phyloP scores from a whole-genome alignment of 2,329 filamentous ascomycete genomes.

The Trichoderma oligosporum region DNA sequence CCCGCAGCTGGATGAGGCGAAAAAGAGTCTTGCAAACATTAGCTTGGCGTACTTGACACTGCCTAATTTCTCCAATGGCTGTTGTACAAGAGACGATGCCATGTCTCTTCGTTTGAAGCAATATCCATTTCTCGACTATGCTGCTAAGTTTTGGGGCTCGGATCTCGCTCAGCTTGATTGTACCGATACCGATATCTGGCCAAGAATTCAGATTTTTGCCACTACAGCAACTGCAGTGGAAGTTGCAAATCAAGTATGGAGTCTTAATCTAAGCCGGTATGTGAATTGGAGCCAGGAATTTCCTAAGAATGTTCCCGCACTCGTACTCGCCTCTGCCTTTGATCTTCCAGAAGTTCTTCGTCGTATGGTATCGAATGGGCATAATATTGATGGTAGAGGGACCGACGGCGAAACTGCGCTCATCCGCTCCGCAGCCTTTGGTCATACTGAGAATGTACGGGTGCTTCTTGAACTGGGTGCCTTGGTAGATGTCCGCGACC shows the following conservation, averaged over 20 bases:
- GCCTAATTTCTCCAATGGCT: background rate
- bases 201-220: background rate
- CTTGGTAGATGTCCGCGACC: background rate
- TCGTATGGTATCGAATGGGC: background rate
- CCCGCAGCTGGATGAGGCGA: background rate
- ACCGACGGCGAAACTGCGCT: constrained; percentile 4
- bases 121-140: constrained; percentile 1
- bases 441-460: background rate
- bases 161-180: background rate
- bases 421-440: background rate
- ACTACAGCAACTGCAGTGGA: background rate
- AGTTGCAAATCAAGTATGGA: constrained; percentile 1
- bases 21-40: background rate
- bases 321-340: background rate
- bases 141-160: constrained; percentile 3
- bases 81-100: background rate
- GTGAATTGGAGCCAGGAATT: constrained; percentile 5
- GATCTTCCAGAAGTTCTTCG: background rate
- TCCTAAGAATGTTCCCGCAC: background rate
- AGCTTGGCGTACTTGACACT: background rate
- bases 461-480: constrained; percentile 4
- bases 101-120: background rate
- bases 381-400: background rate
- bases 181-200: background rate
- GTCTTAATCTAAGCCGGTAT: background rate